phyloP scores from a whole-genome alignment of 2,329 filamentous ascomycete genomes.

The Teratosphaeria pseudoeucalypti region DNA sequence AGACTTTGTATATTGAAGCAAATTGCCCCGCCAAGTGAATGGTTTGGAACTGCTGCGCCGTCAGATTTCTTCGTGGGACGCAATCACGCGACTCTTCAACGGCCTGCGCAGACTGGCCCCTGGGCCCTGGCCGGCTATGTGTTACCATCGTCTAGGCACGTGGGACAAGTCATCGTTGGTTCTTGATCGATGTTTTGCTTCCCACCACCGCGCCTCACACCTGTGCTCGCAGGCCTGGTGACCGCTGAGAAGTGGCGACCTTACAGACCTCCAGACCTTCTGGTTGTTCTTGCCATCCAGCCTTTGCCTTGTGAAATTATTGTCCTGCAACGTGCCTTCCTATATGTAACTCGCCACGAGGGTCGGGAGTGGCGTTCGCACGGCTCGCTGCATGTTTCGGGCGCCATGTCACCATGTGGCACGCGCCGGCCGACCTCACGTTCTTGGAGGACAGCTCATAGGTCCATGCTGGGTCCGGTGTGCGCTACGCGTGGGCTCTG shows the following conservation, averaged over 20 bases:
- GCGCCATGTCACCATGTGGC: neutral
- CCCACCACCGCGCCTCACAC: neutral
- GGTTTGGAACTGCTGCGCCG: neutral
- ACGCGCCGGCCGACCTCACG: neutral
- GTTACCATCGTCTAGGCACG: neutral
- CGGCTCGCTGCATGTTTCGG: conserved; percentile 3
- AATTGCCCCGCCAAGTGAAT: neutral
- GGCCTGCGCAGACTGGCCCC: neutral
- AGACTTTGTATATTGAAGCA: too few relatives aligned
- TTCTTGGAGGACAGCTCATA: neutral
- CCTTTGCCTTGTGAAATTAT: neutral
- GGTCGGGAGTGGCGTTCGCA: conserved; percentile 1
- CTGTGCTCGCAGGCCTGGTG: neutral
- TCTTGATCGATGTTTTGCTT: neutral
- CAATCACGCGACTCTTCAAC: neutral
- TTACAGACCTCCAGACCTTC: too few relatives aligned
- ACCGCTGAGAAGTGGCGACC: too few relatives aligned
- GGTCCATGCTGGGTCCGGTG: neutral
- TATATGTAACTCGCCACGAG: neutral
- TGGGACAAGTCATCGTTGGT: neutral
- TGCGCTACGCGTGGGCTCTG: too few relatives aligned
- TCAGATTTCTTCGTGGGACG: neutral
- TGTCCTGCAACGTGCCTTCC: neutral
- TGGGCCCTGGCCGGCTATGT: neutral
- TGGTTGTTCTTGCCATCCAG: too few relatives aligned